phyloP scores from a whole-genome alignment of 805 yeast species.

The Wickerhamomyces chaumierensis region DNA sequence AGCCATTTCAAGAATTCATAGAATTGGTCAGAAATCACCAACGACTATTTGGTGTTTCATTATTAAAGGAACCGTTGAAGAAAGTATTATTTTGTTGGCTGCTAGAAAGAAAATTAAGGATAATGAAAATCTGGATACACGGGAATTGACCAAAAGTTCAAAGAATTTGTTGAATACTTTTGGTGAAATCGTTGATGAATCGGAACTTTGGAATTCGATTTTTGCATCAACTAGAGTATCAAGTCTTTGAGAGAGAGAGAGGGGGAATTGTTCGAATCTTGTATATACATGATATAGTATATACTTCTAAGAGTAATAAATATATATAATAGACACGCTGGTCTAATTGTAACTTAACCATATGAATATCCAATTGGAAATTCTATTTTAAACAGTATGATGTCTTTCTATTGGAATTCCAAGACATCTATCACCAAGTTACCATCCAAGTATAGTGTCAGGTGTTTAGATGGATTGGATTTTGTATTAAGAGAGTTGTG shows the following conservation, averaged over 20 bases:
- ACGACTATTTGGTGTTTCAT: conserved; percentile 93
- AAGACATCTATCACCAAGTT: no score
- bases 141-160: conserved; percentile 41
- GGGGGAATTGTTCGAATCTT: no score
- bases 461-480: no score
- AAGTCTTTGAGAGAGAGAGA: not conserved
- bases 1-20: conserved; percentile 83
- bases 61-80: conserved; percentile 78
- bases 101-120: conserved; percentile 43
- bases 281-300: no score
- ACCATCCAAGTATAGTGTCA: no score
- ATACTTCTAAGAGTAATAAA: no score
- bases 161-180: conserved; percentile 35
- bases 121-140: conserved; percentile 33
- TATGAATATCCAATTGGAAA: no score
- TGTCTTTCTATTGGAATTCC: no score
- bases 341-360: no score
- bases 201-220: conserved; percentile 54
- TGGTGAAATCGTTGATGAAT: conserved; percentile 49
- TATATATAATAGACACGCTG: no score
- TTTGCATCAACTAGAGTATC: conserved; percentile 23
- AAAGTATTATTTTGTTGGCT: conserved; percentile 63
- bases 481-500: no score
- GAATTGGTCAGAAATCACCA: conserved; percentile 76
- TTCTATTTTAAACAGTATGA: no score